Base-by-base conservation (phyloP, 129 eudicot genomes). In the Lonicera japonica region DNA sequence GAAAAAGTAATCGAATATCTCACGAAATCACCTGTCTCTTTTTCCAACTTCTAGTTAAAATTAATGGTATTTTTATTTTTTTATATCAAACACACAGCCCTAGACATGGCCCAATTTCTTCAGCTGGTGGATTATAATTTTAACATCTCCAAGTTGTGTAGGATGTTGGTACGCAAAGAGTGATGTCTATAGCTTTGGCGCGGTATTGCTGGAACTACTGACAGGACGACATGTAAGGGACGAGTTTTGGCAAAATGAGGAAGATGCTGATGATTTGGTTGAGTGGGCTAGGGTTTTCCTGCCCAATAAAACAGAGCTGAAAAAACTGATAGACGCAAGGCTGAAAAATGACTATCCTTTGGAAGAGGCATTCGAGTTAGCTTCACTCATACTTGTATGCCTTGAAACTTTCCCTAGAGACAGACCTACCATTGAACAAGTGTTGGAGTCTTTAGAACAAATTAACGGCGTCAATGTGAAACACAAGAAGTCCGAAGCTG, bases 161-260 rank as follows among this genome's bases (percentile, higher is more conserved):
- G 73, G 41, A 22, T 14, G 8, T 60, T 21, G 8, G 41, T 60
- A 64, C 19, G 24, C 75, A 43, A 58, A 67, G 70, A 71, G 67
- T 12, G 78, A 80, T 56, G 65, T 80, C 34, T 80, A 75, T 65
- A 48, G 71, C 36, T 71, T 75, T 67, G 81, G 81, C 21, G 81
- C 70, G 18, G 69, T 75, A 25, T 55, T 80, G 48, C 62, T 80
- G 41, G 60, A 80, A 67, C 19, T 73, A 19, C 23, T 73, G 25
- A 73, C 79, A 25, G 81, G 70, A 54, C 60, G 25, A 75, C 64
- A 20, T 65, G 80, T 54, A 47, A 65, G n/a, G 48, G 84, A 69
- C 65, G 21, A 41, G 21, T 55, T 18, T 38, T 60, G 79, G 62
- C 66, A 41, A 12, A 20, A 16, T 0, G 70, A 58, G 72, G 36